Evolutionary conservation across 495 filamentous ascomycete genomes (phyloP).

Genomic region (Xylaria nigripes): DNA sequence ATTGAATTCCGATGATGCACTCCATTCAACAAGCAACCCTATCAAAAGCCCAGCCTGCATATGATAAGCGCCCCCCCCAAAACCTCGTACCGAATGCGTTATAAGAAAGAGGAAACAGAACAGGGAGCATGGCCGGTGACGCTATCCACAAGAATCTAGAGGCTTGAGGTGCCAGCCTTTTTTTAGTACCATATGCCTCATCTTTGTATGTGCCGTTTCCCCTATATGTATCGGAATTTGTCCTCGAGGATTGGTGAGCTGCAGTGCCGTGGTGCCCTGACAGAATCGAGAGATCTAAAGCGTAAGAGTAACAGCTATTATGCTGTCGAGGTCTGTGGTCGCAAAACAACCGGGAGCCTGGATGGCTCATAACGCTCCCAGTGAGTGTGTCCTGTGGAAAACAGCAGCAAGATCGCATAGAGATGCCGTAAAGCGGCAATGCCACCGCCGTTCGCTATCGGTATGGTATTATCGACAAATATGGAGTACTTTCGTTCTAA

Average conservation of each 20-base stretch:
- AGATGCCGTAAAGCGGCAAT: slow-evolving; percentile 5
- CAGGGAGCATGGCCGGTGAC: slow-evolving; percentile 9
- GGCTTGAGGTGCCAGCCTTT: slow-evolving; percentile 8
- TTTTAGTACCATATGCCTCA: slow-evolving; percentile 9
- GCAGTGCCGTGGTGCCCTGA: slow-evolving; percentile 7
- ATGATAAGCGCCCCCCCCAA: slow-evolving; percentile 30
- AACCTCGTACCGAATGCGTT: slow-evolving; percentile 28
- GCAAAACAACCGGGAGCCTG: not conserved
- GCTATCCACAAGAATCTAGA: not conserved
- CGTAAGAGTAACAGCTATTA: slow-evolving; percentile 13
- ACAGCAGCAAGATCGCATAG: slow-evolving; percentile 4
- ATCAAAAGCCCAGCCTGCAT: slow-evolving; percentile 37
- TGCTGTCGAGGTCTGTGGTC: slow-evolving; percentile 12
- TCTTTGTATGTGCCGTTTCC: not conserved
- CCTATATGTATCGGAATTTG: slow-evolving; percentile 10
- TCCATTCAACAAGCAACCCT: slow-evolving; percentile 38
- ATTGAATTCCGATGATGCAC: slow-evolving; percentile 41
- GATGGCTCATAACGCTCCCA: slow-evolving; percentile 4
- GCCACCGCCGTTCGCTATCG: not conserved
- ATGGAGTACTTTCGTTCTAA: slow-evolving; percentile 3
- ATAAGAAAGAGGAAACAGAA: slow-evolving; percentile 32
- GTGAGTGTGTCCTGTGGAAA: not conserved
- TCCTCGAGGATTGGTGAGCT: slow-evolving; percentile 17
- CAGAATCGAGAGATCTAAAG: slow-evolving; percentile 16
- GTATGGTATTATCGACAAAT: not conserved